Base-by-base conservation (phyloP, 192 early-diverging fungal species). In the Coemansia sp. region DNA sequence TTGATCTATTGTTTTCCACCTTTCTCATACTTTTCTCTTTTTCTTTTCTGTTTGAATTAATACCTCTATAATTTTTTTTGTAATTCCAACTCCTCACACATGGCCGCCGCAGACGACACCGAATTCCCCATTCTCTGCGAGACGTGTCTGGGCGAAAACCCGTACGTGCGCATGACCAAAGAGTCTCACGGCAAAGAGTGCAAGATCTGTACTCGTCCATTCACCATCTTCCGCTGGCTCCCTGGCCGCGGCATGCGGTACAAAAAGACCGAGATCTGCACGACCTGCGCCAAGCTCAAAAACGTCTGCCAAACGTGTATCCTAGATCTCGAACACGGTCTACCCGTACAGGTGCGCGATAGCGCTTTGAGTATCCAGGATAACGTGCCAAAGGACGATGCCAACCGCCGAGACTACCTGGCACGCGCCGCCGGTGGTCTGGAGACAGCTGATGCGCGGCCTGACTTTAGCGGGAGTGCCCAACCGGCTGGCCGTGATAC, bases 231-330 rank as follows among this genome's bases (percentile, higher is more conserved):
- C 75, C 87, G 93, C 48, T 99, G 97, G 97, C 84, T 88, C 56
- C 97, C 97, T 16, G 97, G 97, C 16, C 85, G 87, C 18, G 93
- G 93, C 6, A 95, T 93, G 93, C 88, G 96, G 60, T 93, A 91
- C 85, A 98, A 97, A 72, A 97, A 98, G 85, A 99, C 97, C 0
- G 95, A 99, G 74, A 92, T 98, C 60, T 99, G 97, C 64, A 92
- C 95, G 73, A 93, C 93, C 0, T 99, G 97, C 71, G 92, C 97
- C 34, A 96, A 97, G 74, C 84, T 98, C 67, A 99, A 99, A 82
- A 98, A 99, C 76, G 93, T 94, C 10, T 99, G 97, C 63, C 97
- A 98, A 71, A 96, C 96, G 7, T 99, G 97, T 71, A 82, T 98
- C 17, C 80, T 97, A 48, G 96, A 99, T 83, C 85, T 98, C n/a